Percentiles rank a stretch among this genome's conserved stretches.
Evolutionary conservation across 73 alveolate genomes (phyloP).

Genomic region (Effrenium voratum): DNA sequence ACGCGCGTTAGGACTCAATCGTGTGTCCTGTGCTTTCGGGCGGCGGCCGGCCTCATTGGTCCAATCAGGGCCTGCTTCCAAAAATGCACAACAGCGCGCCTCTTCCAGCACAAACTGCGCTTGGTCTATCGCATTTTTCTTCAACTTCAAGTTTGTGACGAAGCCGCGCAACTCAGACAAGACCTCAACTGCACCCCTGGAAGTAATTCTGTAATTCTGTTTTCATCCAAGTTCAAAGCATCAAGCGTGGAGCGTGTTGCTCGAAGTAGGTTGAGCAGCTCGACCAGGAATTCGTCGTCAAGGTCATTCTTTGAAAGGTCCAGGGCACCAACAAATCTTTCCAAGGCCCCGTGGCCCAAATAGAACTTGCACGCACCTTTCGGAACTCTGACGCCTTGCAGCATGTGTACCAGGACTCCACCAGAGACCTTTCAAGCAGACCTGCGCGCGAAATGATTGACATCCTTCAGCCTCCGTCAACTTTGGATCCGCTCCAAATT

Average conservation of each 20-base stretch:
- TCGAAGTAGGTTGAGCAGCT: not conserved
- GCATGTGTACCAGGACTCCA: conserved; percentile 43
- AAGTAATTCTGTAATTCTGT: conserved; percentile 36
- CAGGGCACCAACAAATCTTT: conserved; percentile 11
- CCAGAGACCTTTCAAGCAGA: conserved; percentile 20
- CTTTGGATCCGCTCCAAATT: conserved; percentile 14
- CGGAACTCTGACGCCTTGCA: not conserved
- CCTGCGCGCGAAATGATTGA: not conserved
- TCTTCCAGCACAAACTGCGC: no score
- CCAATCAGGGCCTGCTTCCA: no score
- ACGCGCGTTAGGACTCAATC: no score
- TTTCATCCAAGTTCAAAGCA: conserved; percentile 22
- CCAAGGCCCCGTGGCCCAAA: not conserved
- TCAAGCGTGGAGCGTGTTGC: not conserved
- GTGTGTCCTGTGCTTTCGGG: no score
- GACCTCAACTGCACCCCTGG: no score
- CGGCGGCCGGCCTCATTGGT: no score
- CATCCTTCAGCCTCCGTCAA: not conserved
- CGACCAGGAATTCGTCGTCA: conserved; percentile 1
- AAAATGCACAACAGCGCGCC: no score
- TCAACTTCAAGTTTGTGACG: no score
- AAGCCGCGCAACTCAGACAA: no score
- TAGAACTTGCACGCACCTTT: conserved; percentile 25
- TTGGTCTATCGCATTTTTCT: no score
- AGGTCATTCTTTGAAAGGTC: not conserved